Conservation (phyloP, 352 stramenopile genomes). For the Globisporangium camurandrum region DNA sequence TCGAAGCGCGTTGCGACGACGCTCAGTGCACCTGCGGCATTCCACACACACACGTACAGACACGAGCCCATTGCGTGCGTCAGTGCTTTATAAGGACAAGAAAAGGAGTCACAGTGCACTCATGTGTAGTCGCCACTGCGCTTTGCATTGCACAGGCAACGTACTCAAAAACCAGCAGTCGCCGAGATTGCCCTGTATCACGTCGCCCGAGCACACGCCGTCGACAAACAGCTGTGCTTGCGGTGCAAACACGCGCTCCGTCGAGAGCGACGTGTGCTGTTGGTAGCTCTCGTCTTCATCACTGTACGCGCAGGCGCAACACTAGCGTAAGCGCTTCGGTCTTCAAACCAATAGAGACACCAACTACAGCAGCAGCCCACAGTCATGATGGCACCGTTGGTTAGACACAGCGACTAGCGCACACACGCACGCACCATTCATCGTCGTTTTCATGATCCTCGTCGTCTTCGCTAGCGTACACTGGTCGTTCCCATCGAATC, state of each 20-base stretch:
- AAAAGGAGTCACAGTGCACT: too few species aligned
- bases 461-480: slow-evolving; percentile 35
- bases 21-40: slow-evolving; percentile 80
- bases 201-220: slow-evolving; percentile 69
- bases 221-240: slow-evolving; percentile 72
- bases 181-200: slow-evolving; percentile 85
- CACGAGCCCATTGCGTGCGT: not conserved
- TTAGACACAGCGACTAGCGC: too few species aligned
- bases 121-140: not conserved
- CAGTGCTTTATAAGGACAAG: not conserved
- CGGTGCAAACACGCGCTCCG: slow-evolving; percentile 41
- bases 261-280: too few species aligned
- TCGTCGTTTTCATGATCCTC: slow-evolving; percentile 12
- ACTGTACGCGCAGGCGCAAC: too few species aligned
- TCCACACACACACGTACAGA: not conserved
- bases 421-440: slow-evolving; percentile 6
- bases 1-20: slow-evolving; percentile 81
- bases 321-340: too few species aligned
- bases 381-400: too few species aligned
- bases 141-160: not conserved
- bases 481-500: slow-evolving; percentile 69
- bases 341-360: too few species aligned
- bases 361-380: too few species aligned
- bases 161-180: slow-evolving; percentile 92
- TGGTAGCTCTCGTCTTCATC: slow-evolving; percentile 23